Evolutionary conservation across 441 rosid genomes (phyloP), one percentile per base, ranked within the genome.

Genomic region (Biscutella laevigata): DNA sequence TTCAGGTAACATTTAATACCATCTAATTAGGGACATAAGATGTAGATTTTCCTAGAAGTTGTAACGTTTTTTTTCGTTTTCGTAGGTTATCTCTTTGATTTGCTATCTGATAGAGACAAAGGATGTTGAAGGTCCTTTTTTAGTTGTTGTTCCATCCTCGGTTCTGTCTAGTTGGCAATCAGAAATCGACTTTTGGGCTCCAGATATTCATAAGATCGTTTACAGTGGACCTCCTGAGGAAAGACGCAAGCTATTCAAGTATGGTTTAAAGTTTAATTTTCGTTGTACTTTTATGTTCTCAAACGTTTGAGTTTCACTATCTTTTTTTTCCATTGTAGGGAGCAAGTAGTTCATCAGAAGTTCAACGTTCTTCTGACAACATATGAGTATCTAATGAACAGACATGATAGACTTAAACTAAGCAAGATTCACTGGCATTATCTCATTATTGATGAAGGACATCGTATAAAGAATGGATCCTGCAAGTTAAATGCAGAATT

Each of bases 381-480:
- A 1, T 90, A 90, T 57, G 98, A 90, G 57, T 84, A 82, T 78
- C 72, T 90, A 66, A 87, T 90, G 98, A 90, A 84, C 82, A 90
- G 86, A 80, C 94, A 90, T 43, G 98, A 90, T 70, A 79, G 95
- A 58, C 92, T 95, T 43, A 84, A 87, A 65, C 64, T 87, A 50
- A 79, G 92, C 71, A 87, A 90, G 64, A 52, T 90, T 57, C 82
- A 87, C 52, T 90, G 98, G 98, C 95, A 80, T 59, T 90, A 90
- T 66, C 76, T 90, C 54, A 83, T 90, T 66, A 87, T 90, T 73
- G 98, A 90, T 57, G 98, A 90, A 77, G 96, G 96, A 43, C 98
- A 90, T 73, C 89, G 98, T 55, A 87, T 90, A 39, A 90, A 90
- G 71, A 90, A 90, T 80, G 98, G 96, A 63, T 90, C 98, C 58